A percentile compares a stretch with the other conserved stretches of the same genome.
Conservation (phyloP, 2,329 filamentous ascomycete species). For the Fusarium sp. region DNA sequence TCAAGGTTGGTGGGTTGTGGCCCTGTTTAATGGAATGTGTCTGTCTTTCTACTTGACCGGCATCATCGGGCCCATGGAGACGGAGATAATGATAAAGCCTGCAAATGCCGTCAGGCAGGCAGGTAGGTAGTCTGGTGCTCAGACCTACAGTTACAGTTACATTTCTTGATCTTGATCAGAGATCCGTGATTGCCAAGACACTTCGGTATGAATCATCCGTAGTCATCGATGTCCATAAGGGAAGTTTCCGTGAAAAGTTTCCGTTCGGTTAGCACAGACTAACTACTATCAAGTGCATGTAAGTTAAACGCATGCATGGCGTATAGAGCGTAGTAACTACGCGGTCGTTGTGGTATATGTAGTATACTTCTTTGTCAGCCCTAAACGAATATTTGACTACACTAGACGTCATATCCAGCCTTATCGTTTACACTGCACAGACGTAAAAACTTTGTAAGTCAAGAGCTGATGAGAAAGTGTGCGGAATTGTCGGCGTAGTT, state of each 20-base stretch:
- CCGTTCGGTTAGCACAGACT: neutral
- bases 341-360: neutral
- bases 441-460: neutral
- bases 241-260: neutral
- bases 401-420: slow-evolving; percentile 12
- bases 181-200: slow-evolving; percentile 16
- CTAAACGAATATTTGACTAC: neutral
- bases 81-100: slow-evolving; percentile 4
- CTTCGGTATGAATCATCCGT: neutral
- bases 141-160: neutral
- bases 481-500: slow-evolving; percentile 15
- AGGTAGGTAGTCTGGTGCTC: neutral
- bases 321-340: neutral
- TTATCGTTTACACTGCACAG: slow-evolving; percentile 6
- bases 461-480: neutral
- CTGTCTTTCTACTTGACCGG: neutral
- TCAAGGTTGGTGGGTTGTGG: neutral
- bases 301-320: neutral
- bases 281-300: neutral
- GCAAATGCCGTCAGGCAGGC: neutral
- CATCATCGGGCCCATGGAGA: slow-evolving; percentile 9
- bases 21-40: neutral
- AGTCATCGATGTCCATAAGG: neutral
- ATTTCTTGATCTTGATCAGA: neutral
- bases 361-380: neutral